Base-by-base conservation (phyloP, 179 eudicot species). In the Corrigiola litoralis region DNA sequence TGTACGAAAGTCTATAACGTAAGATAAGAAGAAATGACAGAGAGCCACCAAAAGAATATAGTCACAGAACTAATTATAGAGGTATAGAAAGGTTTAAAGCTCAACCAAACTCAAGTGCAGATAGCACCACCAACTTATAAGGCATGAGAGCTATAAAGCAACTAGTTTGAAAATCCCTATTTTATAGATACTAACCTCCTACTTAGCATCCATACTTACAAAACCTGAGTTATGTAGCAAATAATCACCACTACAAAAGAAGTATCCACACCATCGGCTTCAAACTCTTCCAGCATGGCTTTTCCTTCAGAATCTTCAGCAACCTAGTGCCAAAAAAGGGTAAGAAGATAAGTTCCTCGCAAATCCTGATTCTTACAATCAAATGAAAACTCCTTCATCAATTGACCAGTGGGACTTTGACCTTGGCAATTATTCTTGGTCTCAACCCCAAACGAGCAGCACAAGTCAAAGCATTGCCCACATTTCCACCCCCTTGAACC, bases 401-500 rank as follows among this genome's bases (percentile, higher is more conserved):
- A 42, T 1, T 34, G 4, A 47, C 49, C 5, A 42, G n/a, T 5
- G 40, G 58, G 40, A 71, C 65, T 42, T 37, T 41, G 36, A 79
- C 82, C 68, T 72, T 72, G 58, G 77, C 32, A 60, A 79, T 75
- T 51, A 79, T 71, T 63, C 74, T 71, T 31, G 82, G 74, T 38
- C 62, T 60, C 49, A 79, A 31, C 10, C 82, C 82, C 61, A 79
- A 61, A 53, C 79, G 76, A n/a, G 79, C 79, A 71, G 82, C 74
- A 55, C 79, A 75, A 38, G 82, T 79, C 69, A 79, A 72, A 67
- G 77, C 82, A 71, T 79, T 79, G 47, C 79, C 79, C 17, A 68
- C 79, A 64, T 79, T 79, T 10, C 82, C 82, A 52, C 82, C 82
- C 54, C 82, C 82, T 64, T 79, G 79, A 75, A 71, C 69, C 82